Evolutionary conservation across 345 rosid species (phyloP), one percentile per base, ranked within the genome.

Genomic region (Stellera chamaejasme): DNA sequence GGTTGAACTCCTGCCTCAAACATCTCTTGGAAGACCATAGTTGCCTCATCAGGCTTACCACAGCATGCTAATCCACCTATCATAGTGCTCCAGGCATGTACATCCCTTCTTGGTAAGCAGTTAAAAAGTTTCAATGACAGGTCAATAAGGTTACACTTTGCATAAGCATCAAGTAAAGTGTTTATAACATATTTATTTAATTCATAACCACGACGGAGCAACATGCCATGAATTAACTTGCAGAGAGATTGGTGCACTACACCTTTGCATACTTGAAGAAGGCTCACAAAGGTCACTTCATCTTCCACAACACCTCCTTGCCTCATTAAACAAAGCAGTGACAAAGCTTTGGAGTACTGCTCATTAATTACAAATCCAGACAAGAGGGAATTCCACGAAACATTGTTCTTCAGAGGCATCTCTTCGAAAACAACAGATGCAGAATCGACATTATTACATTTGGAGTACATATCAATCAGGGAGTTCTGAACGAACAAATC

Each of bases 1-100:
- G 80, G 80, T 41, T 58, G 66, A 67, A 59, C 81, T n/a, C 11
- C 27, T 27, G 70, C 59, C 55, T 41, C 52, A n/a, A 50, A 66
- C 89, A 85, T 82, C 63, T 66, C 66, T 42, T 45, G 45, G 56
- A 82, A 85, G 61, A 83, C 63, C 45, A 62, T 25, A 16, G 83
- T 56, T 14, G 87, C 95, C 60, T 83, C 80, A 28, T 77, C 65
- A 0, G 89, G 74, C 73, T 62, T 66, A 23, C 91, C 89, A 44
- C 68, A 71, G 36, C 59, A 67, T 3, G 82, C 59, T 16, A 83
- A 66, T 48, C 85, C 91, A 2, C 78, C 75, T 62, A 88, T 83
- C 85, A 85, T 73, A 10, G 76, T 70, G 73, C 91, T 83, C 83
- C 97, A 89, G 42, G 79, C 68, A 14, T 81, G 82, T 14, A 70